phyloP scores from a whole-genome alignment of 2,329 filamentous ascomycete species.

The Arthrobotrys megalospora region DNA sequence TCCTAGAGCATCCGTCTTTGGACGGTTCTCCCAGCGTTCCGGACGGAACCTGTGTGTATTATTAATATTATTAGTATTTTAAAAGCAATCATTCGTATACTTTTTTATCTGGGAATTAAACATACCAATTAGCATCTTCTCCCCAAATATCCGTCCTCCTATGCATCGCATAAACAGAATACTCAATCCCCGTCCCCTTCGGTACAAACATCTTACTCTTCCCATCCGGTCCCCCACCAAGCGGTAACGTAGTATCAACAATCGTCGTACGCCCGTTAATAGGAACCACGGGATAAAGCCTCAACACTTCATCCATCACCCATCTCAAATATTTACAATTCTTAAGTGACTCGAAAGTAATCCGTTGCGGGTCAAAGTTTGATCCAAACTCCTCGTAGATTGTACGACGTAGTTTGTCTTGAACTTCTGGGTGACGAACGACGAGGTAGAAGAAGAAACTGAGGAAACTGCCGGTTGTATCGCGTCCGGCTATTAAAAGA shows the following conservation, averaged over 20 bases:
- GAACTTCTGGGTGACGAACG: conserved; percentile 77
- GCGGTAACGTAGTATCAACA: conserved; percentile 80
- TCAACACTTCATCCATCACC: conserved; percentile 82
- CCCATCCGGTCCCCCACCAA: conserved; percentile 77
- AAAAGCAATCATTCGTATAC: neutral
- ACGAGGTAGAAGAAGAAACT: conserved; percentile 89
- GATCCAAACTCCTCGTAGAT: conserved; percentile 78
- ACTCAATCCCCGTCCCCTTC: conserved; percentile 77
- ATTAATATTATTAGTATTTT: neutral
- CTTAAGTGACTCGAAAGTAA: conserved; percentile 86
- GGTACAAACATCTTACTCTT: conserved; percentile 76
- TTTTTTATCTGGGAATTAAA: neutral
- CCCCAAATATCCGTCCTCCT: conserved; percentile 77
- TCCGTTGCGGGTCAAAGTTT: conserved; percentile 69
- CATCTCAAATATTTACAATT: conserved; percentile 84
- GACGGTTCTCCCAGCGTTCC: conserved; percentile 29
- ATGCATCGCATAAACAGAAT: conserved; percentile 81
- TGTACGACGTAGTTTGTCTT: conserved; percentile 79
- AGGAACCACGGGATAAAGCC: conserved; percentile 82
- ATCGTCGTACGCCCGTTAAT: conserved; percentile 83
- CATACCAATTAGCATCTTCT: conserved; percentile 67
- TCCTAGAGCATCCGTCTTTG: conserved; percentile 1
- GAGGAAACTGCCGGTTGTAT: conserved; percentile 87
- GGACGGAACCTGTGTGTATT: conserved; percentile 42
- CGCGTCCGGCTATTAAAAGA: conserved; percentile 85